Percentiles rank a stretch among this genome's conserved stretches.
These are phyloP conservation scores for Aspergillus sp. DNA, from an alignment of 2,329 filamentous ascomycete genomes.

Conservation along the genomic window DNA sequence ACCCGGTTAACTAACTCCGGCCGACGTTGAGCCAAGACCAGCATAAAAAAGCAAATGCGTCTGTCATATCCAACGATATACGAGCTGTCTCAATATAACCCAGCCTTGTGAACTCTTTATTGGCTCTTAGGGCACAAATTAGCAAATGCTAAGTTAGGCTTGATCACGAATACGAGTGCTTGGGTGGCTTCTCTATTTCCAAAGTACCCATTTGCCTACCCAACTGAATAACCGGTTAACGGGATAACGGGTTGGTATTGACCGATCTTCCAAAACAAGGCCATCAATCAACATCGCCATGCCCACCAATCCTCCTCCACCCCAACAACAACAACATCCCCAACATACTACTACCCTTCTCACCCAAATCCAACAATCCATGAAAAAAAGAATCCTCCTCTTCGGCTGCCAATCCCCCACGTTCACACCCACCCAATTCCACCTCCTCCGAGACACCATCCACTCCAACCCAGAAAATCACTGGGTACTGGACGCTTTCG, in stretches of 20 bases:
- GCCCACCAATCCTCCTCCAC: neutral
- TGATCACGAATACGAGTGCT: too few relatives aligned
- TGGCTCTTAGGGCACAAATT: too few relatives aligned
- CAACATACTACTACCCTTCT: neutral
- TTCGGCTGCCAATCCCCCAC: conserved; percentile 24
- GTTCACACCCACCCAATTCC: conserved; percentile 18
- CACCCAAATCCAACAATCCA: neutral
- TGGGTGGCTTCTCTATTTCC: too few relatives aligned
- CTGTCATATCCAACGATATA: too few relatives aligned
- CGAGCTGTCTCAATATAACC: too few relatives aligned
- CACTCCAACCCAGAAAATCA: conserved; percentile 14
- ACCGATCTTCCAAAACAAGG: too few relatives aligned
- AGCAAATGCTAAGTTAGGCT: too few relatives aligned
- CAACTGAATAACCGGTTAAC: too few relatives aligned
- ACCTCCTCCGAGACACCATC: conserved; percentile 11
- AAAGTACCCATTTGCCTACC: too few relatives aligned
- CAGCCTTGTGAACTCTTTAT: too few relatives aligned
- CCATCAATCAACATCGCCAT: neutral
- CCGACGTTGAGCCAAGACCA: neutral
- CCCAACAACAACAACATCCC: neutral
- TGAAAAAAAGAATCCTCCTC: conserved; percentile 8
- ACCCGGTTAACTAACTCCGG: conserved; percentile 20
- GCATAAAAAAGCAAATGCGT: too few relatives aligned
- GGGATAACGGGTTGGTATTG: too few relatives aligned
- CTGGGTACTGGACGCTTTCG: conserved; percentile 20